Conservation (phyloP, 1,284 basidiomycete genomes). For the Somion occarium region DNA sequence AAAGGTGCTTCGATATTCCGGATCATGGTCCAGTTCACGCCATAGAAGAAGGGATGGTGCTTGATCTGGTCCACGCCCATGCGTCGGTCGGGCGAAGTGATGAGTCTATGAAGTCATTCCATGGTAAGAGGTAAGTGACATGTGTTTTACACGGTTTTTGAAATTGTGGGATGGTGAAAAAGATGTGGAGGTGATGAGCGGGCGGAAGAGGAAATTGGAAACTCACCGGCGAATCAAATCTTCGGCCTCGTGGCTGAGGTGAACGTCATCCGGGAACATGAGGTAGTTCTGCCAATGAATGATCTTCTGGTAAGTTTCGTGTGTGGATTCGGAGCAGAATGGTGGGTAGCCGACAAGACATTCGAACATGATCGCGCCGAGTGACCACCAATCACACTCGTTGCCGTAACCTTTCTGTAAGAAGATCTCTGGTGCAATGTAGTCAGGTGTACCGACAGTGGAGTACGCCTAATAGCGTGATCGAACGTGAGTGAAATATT, state of each 20-base stretch:
- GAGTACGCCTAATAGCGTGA: constrained; percentile 75
- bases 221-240: constrained; percentile 80
- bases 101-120: constrained; percentile 47
- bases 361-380: constrained; percentile 98
- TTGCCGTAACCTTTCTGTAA: constrained; percentile 96
- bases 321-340: constrained; percentile 96
- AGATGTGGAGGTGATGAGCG: neutral
- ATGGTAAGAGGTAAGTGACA: neutral
- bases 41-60: constrained; percentile 93
- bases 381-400: constrained; percentile 98
- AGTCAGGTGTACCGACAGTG: constrained; percentile 98
- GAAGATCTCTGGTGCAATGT: constrained; percentile 99
- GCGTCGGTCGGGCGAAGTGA: constrained; percentile 81
- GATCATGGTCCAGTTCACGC: constrained; percentile 91
- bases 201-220: constrained; percentile 2
- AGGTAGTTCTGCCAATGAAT: constrained; percentile 92
- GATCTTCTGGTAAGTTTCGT: constrained; percentile 98
- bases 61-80: constrained; percentile 88
- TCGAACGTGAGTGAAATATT: neutral
- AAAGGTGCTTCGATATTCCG: constrained; percentile 95
- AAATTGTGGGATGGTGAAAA: neutral
- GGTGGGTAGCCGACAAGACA: constrained; percentile 97
- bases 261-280: constrained; percentile 94
- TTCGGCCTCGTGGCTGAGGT: constrained; percentile 89
- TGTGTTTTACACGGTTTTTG: no score